Evolutionary conservation across 2,329 filamentous ascomycete genomes (phyloP).

Genomic region (Epichloe elymi): DNA sequence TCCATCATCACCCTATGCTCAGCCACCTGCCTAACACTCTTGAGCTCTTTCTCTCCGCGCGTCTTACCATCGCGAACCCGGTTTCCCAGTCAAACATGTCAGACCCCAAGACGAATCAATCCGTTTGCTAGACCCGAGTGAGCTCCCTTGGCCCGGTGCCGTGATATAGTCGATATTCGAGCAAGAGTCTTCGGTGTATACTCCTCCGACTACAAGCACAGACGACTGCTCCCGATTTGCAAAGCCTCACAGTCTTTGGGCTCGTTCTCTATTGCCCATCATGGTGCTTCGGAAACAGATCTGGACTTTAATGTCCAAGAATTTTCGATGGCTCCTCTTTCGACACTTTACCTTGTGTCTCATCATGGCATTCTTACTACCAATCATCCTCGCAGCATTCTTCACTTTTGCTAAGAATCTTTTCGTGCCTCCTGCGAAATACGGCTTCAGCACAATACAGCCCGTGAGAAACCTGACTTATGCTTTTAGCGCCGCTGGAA

Average conservation of each 20-base stretch:
- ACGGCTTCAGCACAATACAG: conserved; percentile 52
- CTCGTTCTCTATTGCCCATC: not conserved
- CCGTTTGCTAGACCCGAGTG: not conserved
- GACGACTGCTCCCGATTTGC: not conserved
- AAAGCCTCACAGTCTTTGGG: not conserved
- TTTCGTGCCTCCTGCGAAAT: conserved; percentile 64
- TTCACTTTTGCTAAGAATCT: conserved; percentile 67
- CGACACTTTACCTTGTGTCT: conserved; percentile 39
- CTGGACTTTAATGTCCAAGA: conserved; percentile 49
- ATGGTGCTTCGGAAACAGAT: conserved; percentile 46
- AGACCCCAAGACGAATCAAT: not conserved
- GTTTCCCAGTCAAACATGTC: too few relatives aligned
- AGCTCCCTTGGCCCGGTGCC: not conserved
- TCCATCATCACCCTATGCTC: not conserved
- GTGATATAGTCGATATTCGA: not conserved
- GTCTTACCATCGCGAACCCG: too few relatives aligned
- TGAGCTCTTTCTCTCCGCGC: too few relatives aligned
- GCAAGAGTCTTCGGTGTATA: too few relatives aligned
- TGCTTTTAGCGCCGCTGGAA: conserved; percentile 44
- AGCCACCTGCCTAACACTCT: too few relatives aligned
- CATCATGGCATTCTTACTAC: conserved; percentile 46
- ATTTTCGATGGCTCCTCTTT: conserved; percentile 42
- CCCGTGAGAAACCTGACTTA: conserved; percentile 51
- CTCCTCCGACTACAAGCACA: too few relatives aligned
- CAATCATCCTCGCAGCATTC: conserved; percentile 44